phyloP scores from a whole-genome alignment of 805 yeast species.

The Candida chauliodis region DNA sequence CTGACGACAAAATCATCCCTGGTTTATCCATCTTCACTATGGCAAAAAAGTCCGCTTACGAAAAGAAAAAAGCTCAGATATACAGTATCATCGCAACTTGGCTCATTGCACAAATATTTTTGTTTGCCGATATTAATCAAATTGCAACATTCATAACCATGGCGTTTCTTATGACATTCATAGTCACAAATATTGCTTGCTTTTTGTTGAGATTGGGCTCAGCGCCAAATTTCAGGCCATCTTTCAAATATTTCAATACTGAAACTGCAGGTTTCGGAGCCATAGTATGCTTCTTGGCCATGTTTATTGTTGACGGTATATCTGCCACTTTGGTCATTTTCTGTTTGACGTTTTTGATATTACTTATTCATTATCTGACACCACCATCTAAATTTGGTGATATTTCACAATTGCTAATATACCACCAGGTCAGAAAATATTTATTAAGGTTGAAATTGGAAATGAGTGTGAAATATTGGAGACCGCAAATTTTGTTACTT shows the following conservation, averaged over 20 bases:
- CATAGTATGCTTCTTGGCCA: constrained; percentile 66
- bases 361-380: constrained; percentile 81
- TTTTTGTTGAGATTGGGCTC: constrained; percentile 81
- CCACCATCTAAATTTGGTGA: constrained; percentile 99
- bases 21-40: constrained; percentile 55
- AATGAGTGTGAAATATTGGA: constrained; percentile 92
- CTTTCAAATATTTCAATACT: constrained; percentile 81
- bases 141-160: constrained; percentile 94
- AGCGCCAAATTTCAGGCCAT: constrained; percentile 98
- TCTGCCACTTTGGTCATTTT: constrained; percentile 77
- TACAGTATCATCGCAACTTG: constrained; percentile 73
- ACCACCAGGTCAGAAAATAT: constrained; percentile 95
- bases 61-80: constrained; percentile 52
- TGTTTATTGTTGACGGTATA: constrained; percentile 91
- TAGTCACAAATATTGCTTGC: constrained; percentile 92
- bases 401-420: constrained; percentile 90
- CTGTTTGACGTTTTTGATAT: constrained; percentile 60
- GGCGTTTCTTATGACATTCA: constrained; percentile 96
- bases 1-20: constrained; percentile 86
- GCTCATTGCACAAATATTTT: constrained; percentile 75
- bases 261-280: constrained; percentile 80
- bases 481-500: constrained; percentile 87
- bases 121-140: constrained; percentile 87
- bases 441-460: constrained; percentile 78
- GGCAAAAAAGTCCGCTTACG: constrained; percentile 36